phyloP scores from a whole-genome alignment of 176 grass and related monocot genomes.

The Leersia perrieri region DNA sequence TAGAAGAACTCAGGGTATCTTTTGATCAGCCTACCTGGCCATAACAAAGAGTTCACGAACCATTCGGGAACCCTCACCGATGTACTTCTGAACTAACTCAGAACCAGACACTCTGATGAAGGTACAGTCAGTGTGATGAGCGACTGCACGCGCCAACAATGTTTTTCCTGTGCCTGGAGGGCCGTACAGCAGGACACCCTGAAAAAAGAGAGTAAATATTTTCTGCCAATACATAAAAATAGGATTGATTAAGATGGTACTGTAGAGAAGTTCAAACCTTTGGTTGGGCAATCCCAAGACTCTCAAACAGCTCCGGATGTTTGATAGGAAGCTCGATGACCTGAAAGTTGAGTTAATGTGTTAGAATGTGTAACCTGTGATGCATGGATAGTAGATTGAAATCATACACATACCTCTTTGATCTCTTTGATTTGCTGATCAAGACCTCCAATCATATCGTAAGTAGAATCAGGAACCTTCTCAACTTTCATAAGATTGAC shows the following conservation, averaged over 20 bases:
- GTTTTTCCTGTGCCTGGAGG: constrained; percentile 98
- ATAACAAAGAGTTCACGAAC: constrained; percentile 98
- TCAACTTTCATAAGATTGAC: constrained; percentile 99
- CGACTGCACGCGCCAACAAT: constrained; percentile 88
- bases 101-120: constrained; percentile 99
- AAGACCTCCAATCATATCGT: constrained; percentile 99
- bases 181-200: constrained; percentile 98
- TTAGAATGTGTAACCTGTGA: background rate
- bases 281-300: constrained; percentile 96
- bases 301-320: constrained; percentile 96
- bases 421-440: constrained; percentile 99
- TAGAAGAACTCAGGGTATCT: background rate
- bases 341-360: constrained; percentile 44
- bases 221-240: background rate
- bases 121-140: constrained; percentile 98
- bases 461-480: constrained; percentile 99
- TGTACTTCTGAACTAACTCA: constrained; percentile 99
- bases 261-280: constrained; percentile 51
- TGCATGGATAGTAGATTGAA: background rate
- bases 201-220: constrained; percentile 14
- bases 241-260: background rate
- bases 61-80: constrained; percentile 97
- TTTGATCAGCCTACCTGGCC: constrained; percentile 68
- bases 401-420: constrained; percentile 72
- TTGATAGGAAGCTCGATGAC: constrained; percentile 99